Evolutionary conservation across 2,329 filamentous ascomycete species (phyloP), one percentile per base, ranked within the genome.

Genomic region (Fusarium neocosmosporiellum): DNA sequence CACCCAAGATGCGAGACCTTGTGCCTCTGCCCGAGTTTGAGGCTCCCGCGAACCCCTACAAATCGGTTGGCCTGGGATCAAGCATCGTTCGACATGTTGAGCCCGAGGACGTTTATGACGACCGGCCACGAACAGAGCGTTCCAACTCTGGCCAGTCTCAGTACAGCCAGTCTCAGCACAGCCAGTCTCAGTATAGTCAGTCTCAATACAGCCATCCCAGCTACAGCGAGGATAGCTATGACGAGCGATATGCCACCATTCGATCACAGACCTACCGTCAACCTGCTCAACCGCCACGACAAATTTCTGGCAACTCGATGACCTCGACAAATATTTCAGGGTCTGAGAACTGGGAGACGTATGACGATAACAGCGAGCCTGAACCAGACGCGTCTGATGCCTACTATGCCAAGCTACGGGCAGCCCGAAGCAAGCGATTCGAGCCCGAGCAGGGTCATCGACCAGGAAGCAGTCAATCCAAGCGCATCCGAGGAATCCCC

Each of bases 281-380:
- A 34, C 83, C 83, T 18, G 58, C 66, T 3, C 82, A 83, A 1
- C 82, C 86, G 3, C 86, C 85, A 1, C 87, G 94, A 55, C 93
- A 96, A 76, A 91, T 92, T 18, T 84, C 83, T 5, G 77, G 73
- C 58, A 92, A 92, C 1, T 95, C 93, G 43, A 91, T 91, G 73
- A 90, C 91, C 0, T 95, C 94, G n/a, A 94, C 93, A 1, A 88
- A 87, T 24, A 87, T 93, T 29, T 94, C 93, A 7, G 94, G 94
- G 2, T 97, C 94, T 5, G 96, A 98, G 83, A 98, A 98, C 81
- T 98, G 96, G 96, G 96, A 98, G 83, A 98, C 95, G 11, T 98
- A 96, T 77, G 95, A 96, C 76, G 94, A 97, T 80, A 90, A 88
- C 73, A 94, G 92, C 69, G 92, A 94, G 77, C 90, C 92, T 0